These are phyloP conservation scores for Lachnellula willkommii DNA, from an alignment of 2,329 filamentous ascomycete genomes.

Conservation along the genomic window DNA sequence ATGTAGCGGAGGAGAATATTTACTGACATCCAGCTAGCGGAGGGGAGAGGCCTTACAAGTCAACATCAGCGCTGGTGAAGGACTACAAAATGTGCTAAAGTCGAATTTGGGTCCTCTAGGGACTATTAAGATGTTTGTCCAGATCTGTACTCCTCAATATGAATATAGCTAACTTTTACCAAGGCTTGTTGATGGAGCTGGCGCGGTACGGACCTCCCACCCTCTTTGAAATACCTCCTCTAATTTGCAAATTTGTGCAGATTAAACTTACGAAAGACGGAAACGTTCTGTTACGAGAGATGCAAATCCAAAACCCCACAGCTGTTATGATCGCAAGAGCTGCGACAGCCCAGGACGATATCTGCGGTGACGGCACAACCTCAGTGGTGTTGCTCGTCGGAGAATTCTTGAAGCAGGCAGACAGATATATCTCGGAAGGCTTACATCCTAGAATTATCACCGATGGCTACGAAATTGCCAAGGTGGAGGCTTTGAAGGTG, in stretches of 20 bases:
- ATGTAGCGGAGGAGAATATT: slow-evolving; percentile 19
- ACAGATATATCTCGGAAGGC: slow-evolving; percentile 94
- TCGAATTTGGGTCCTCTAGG: slow-evolving; percentile 92
- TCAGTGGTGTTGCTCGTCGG: slow-evolving; percentile 93
- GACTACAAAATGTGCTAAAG: slow-evolving; percentile 87
- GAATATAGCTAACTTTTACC: slow-evolving; percentile 20
- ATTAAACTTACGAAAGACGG: slow-evolving; percentile 99
- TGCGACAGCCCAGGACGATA: slow-evolving; percentile 96
- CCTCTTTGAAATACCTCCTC: slow-evolving; percentile 19
- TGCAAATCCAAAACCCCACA: slow-evolving; percentile 98
- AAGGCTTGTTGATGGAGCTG: slow-evolving; percentile 65
- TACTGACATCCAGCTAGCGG: slow-evolving; percentile 54
- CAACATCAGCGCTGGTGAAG: slow-evolving; percentile 95
- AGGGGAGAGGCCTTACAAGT: slow-evolving; percentile 94
- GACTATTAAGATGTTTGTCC: slow-evolving; percentile 82
- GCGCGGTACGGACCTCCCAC: slow-evolving; percentile 47
- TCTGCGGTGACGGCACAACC: slow-evolving; percentile 95
- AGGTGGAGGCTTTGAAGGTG: slow-evolving; percentile 84
- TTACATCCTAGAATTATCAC: slow-evolving; percentile 94
- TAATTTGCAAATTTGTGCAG: slow-evolving; percentile 37
- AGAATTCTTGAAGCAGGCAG: slow-evolving; percentile 95
- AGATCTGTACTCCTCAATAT: not conserved
- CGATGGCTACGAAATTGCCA: slow-evolving; percentile 95
- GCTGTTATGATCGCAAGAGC: slow-evolving; percentile 79
- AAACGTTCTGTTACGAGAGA: slow-evolving; percentile 72